phyloP scores from a whole-genome alignment of 768 basidiomycete species.

The Hortiboletus campestris region DNA sequence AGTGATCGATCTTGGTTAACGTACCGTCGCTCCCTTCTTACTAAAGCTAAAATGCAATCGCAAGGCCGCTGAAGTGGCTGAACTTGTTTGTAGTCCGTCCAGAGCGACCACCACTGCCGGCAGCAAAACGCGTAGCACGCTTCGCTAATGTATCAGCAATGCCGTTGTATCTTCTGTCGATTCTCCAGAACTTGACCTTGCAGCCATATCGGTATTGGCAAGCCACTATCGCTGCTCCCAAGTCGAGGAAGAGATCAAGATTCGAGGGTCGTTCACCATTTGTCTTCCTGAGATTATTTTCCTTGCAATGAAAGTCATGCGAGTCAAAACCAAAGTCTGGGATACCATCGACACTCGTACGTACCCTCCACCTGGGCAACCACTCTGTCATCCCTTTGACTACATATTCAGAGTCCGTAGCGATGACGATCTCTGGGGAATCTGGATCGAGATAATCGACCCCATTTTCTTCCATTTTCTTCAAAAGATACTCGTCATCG shows the following conservation, averaged over 20 bases:
- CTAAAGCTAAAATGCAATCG: background rate
- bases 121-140: background rate
- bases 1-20: background rate
- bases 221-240: background rate
- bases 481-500: background rate
- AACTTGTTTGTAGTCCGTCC: background rate
- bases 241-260: background rate
- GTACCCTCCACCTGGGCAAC: slow-evolving; percentile 33
- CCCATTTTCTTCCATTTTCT: background rate
- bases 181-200: slow-evolving; percentile 25
- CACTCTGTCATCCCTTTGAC: slow-evolving; percentile 36
- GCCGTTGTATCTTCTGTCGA: slow-evolving; percentile 22
- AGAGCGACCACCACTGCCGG: background rate
- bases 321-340: background rate
- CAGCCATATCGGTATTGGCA: background rate
- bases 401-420: slow-evolving; percentile 35
- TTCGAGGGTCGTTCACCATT: background rate
- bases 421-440: slow-evolving; percentile 16
- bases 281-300: background rate
- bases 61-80: background rate
- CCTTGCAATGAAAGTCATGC: background rate
- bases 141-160: slow-evolving; percentile 24
- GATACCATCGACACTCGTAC: background rate
- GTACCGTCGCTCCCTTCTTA: background rate
- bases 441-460: background rate